Evolutionary conservation across 106 monocot species (phyloP).

Genomic region (Posidonia australis): DNA sequence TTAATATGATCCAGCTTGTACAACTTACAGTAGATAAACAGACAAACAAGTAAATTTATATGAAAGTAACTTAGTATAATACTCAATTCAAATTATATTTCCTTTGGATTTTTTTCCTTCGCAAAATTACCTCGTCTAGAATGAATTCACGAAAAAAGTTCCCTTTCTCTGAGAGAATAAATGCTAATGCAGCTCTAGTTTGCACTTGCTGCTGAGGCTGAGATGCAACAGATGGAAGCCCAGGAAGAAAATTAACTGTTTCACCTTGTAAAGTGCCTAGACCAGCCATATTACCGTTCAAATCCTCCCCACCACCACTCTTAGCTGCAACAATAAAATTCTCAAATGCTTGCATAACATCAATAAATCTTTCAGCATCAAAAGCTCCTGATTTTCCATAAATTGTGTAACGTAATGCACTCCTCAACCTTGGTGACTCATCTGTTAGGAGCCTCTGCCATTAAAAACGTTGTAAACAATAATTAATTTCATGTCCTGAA

Average conservation of each 20-base stretch:
- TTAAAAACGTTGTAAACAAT: too few relatives aligned
- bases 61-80: background rate
- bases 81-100: background rate
- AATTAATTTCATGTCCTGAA: too few relatives aligned
- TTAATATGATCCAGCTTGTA: too few relatives aligned
- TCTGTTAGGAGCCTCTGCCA: conserved; percentile 89
- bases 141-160: conserved; percentile 92
- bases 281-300: conserved; percentile 87
- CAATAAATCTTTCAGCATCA: conserved; percentile 96
- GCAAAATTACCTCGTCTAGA: conserved; percentile 66
- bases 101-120: background rate
- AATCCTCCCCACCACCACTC: conserved; percentile 86
- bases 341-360: conserved; percentile 99
- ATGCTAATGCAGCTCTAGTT: conserved; percentile 76
- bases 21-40: too few relatives aligned
- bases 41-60: too few relatives aligned
- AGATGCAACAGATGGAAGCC: conserved; percentile 31
- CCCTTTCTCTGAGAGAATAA: conserved; percentile 85
- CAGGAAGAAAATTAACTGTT: conserved; percentile 33
- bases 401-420: conserved; percentile 78
- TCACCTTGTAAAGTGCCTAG: conserved; percentile 48
- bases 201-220: conserved; percentile 48
- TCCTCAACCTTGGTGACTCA: conserved; percentile 79
- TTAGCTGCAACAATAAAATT: conserved; percentile 90
- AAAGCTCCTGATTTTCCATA: conserved; percentile 98